These are phyloP conservation scores for Tephrocybe sp. DNA, from an alignment of 768 basidiomycete species.

Conservation along the genomic window DNA sequence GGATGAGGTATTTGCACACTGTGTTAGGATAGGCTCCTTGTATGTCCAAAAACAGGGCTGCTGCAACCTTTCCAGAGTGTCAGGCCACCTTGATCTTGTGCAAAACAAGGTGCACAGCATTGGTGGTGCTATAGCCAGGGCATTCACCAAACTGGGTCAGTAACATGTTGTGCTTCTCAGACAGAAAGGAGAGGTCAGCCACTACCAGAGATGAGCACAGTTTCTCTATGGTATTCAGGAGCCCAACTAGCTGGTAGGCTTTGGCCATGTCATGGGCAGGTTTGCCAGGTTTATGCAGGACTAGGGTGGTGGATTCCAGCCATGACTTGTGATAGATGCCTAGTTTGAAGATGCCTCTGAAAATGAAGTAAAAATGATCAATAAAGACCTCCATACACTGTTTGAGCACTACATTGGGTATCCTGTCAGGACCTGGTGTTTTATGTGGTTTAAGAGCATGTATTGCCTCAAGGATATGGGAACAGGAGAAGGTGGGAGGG, in stretches of 20 bases:
- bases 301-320: constrained; percentile 25
- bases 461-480: background rate
- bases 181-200: constrained; percentile 20
- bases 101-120: constrained; percentile 30
- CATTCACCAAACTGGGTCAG: constrained; percentile 29
- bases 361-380: constrained; percentile 18
- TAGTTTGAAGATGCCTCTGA: constrained; percentile 26
- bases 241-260: constrained; percentile 35
- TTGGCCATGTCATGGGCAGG: constrained; percentile 29
- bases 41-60: constrained; percentile 39
- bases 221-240: constrained; percentile 31
- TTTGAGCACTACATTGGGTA: constrained; percentile 23
- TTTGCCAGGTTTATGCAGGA: constrained; percentile 36
- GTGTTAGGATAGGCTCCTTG: constrained; percentile 43
- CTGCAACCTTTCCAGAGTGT: constrained; percentile 30
- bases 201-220: constrained; percentile 22
- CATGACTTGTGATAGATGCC: constrained; percentile 27
- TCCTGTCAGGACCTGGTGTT: constrained; percentile 21
- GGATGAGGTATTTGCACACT: constrained; percentile 19
- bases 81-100: constrained; percentile 35
- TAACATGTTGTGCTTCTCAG: constrained; percentile 25
- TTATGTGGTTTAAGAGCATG: constrained; percentile 22
- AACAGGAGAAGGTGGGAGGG: background rate
- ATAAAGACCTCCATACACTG: constrained; percentile 11
- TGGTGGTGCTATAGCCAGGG: constrained; percentile 27